These are phyloP conservation scores for Alternaria atra DNA, from an alignment of 2,329 filamentous ascomycete genomes.

Conservation along the genomic window DNA sequence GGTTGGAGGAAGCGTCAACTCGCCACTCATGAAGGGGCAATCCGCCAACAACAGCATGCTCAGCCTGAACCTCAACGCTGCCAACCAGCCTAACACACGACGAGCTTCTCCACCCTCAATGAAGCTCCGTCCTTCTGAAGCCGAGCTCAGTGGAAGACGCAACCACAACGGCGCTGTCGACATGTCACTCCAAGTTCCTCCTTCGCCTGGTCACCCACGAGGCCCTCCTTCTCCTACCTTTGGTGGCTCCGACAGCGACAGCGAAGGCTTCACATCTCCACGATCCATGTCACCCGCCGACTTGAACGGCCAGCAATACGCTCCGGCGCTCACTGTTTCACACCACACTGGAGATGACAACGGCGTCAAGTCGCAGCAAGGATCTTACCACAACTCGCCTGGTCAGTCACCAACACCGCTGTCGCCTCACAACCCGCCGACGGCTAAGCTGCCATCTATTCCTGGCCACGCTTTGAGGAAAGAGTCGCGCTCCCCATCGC, in stretches of 20 bases:
- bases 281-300: conserved; percentile 36
- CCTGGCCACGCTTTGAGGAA: conserved; percentile 32
- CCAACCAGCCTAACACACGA: conserved; percentile 31
- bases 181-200: conserved; percentile 46
- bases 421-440: conserved; percentile 38
- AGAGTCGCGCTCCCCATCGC: conserved; percentile 33
- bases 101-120: conserved; percentile 35
- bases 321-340: conserved; percentile 35
- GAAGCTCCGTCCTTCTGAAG: conserved; percentile 48
- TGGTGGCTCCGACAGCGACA: conserved; percentile 40
- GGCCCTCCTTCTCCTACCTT: conserved; percentile 33
- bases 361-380: conserved; percentile 37
- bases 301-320: conserved; percentile 38
- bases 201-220: conserved; percentile 39
- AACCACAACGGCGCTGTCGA: conserved; percentile 47
- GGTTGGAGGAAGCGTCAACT: conserved; percentile 43
- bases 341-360: conserved; percentile 32
- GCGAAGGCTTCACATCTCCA: conserved; percentile 34
- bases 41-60: conserved; percentile 47
- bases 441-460: conserved; percentile 36
- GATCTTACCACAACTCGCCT: conserved; percentile 40
- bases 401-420: conserved; percentile 34
- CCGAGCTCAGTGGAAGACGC: conserved; percentile 48
- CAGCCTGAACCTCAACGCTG: conserved; percentile 39
- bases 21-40: conserved; percentile 42